Percentiles rank a stretch among this genome's conserved stretches.
Conservation (phyloP, 2,329 filamentous ascomycete species). For the Cryoendolithus antarcticus region DNA sequence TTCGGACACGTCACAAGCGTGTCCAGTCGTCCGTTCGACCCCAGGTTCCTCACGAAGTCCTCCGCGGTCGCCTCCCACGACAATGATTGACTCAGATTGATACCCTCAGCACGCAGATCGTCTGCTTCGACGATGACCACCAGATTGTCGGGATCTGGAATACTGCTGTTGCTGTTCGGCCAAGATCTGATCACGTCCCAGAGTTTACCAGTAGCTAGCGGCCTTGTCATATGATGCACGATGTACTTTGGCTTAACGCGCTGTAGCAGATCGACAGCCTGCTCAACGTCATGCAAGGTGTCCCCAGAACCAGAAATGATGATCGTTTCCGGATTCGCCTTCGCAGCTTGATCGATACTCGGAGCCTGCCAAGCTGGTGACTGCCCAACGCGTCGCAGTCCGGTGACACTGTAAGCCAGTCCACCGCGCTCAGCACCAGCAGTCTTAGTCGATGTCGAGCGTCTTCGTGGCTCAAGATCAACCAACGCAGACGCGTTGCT, state of each 20-base stretch:
- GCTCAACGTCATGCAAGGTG: conserved; percentile 20
- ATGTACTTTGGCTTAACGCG: conserved; percentile 18
- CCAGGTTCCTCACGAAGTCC: conserved; percentile 23
- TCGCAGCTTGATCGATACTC: conserved; percentile 10
- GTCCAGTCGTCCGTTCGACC: conserved; percentile 22
- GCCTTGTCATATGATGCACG: conserved; percentile 23
- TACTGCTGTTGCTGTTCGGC: conserved; percentile 17
- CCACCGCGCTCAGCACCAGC: too few species aligned
- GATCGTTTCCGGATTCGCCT: conserved; percentile 12
- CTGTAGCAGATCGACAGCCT: conserved; percentile 22
- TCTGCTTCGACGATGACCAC: conserved; percentile 24
- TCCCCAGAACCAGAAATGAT: conserved; percentile 22
- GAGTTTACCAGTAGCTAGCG: conserved; percentile 20
- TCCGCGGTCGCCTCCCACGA: conserved; percentile 23
- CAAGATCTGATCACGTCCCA: conserved; percentile 24
- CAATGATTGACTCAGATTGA: conserved; percentile 20
- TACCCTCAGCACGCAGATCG: conserved; percentile 22
- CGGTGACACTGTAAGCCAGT: conserved; percentile 9
- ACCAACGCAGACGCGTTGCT: conserved; percentile 20
- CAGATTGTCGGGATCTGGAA: conserved; percentile 21
- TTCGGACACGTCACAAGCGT: conserved; percentile 24
- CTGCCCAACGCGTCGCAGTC: conserved; percentile 15
- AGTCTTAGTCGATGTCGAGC: too few species aligned
- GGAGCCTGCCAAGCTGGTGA: conserved; percentile 19
- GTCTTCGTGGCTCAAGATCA: conserved; percentile 11